These are phyloP conservation scores for Microbotryum intermedium DNA, from an alignment of 1,284 basidiomycete genomes.

Conservation along the genomic window DNA sequence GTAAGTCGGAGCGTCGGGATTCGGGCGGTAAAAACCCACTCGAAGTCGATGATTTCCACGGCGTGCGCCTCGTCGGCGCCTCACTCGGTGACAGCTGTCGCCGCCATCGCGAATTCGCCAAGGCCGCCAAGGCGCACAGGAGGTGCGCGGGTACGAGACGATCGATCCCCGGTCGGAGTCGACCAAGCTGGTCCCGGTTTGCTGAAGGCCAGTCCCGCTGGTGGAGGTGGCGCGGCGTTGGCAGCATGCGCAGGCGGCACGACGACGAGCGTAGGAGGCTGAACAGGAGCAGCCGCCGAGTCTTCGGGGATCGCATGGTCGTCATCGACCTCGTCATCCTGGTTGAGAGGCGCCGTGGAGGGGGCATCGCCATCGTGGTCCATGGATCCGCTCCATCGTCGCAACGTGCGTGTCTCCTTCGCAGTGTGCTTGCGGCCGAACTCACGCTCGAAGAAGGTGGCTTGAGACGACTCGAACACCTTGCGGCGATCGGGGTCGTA, in stretches of 20 bases:
- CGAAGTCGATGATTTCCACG: background rate
- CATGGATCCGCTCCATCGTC: background rate
- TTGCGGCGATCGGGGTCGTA: background rate
- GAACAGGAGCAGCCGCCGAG: background rate
- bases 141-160: background rate
- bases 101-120: background rate
- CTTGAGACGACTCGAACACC: background rate
- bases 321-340: background rate
- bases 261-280: background rate
- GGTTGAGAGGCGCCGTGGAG: background rate
- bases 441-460: too few relatives aligned
- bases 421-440: too few relatives aligned
- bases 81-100: background rate
- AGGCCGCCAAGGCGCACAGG: background rate
- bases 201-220: background rate
- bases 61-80: background rate
- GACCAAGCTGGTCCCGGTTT: background rate
- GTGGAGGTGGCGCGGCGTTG: background rate
- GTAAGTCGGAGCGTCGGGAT: slow-evolving; percentile 1
- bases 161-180: background rate
- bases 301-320: background rate
- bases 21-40: background rate
- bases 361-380: background rate
- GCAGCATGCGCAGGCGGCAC: background rate
- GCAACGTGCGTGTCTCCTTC: background rate